Conservation (phyloP, 768 basidiomycete genomes). For the Dendrothele bispora region DNA sequence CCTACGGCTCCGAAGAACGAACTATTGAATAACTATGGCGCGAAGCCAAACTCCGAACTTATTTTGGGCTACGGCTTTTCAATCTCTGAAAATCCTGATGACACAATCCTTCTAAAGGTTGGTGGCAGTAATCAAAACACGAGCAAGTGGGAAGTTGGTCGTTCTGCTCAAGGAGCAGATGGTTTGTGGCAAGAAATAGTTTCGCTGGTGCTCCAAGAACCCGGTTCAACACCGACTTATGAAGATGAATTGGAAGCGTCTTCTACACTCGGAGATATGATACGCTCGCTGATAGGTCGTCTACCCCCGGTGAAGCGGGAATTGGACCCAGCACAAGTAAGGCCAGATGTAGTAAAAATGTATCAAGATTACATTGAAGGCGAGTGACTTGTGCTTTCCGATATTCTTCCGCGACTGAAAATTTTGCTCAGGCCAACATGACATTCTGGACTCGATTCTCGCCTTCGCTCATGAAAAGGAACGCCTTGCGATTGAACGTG, state of each 20-base stretch:
- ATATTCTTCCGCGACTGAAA: constrained; percentile 1
- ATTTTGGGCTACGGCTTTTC: constrained; percentile 93
- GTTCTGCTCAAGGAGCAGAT: constrained; percentile 52
- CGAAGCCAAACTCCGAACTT: constrained; percentile 87
- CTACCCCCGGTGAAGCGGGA: constrained; percentile 36
- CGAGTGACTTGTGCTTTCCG: constrained; percentile 21
- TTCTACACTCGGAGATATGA: constrained; percentile 67
- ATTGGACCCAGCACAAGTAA: constrained; percentile 23
- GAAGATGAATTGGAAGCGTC: constrained; percentile 73
- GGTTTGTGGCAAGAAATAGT: constrained; percentile 61
- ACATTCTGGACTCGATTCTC: constrained; percentile 57
- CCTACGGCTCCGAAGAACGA: constrained; percentile 45
- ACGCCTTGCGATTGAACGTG: constrained; percentile 43
- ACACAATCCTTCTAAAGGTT: constrained; percentile 79
- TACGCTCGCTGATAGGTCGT: constrained; percentile 45
- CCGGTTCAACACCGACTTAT: constrained; percentile 32
- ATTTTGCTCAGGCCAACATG: constrained; percentile 48
- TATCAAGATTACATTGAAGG: constrained; percentile 68
- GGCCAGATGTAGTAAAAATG: constrained; percentile 66
- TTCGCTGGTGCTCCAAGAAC: constrained; percentile 27
- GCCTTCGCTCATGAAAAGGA: constrained; percentile 48
- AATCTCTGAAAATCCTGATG: constrained; percentile 76
- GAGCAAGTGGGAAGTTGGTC: constrained; percentile 63
- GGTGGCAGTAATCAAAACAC: constrained; percentile 45
- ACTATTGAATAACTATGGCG: constrained; percentile 90